Conservation (phyloP, 2,329 filamentous ascomycete species). For the Fusarium nisikadoi region DNA sequence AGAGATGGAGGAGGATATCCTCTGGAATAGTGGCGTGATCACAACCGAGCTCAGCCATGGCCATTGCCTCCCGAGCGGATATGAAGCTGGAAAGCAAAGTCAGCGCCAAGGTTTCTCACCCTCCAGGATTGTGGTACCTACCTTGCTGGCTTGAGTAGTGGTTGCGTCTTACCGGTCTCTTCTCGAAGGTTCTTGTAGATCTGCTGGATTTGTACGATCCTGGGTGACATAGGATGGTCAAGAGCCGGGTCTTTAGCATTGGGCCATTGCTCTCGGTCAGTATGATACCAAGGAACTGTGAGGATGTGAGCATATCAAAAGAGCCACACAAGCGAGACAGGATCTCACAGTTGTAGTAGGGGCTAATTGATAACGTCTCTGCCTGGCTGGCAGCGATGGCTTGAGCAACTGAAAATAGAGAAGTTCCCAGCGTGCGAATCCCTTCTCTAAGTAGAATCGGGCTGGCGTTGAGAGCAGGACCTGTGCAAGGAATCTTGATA, state of each 20-base stretch:
- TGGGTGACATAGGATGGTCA: slow-evolving; percentile 13
- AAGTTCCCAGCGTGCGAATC: slow-evolving; percentile 7
- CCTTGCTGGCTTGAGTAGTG: slow-evolving; percentile 11
- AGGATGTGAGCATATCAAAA: not conserved
- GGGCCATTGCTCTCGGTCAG: not conserved
- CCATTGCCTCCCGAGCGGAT: not conserved
- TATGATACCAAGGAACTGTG: slow-evolving; percentile 3
- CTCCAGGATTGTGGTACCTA: fast-evolving
- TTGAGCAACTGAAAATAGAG: slow-evolving; percentile 1
- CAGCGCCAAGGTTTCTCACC: fast-evolving
- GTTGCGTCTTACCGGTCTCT: not conserved
- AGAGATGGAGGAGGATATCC: slow-evolving; percentile 1
- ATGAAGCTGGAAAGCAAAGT: not conserved
- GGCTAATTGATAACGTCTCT: not conserved
- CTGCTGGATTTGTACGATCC: not conserved
- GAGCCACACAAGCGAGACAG: fast-evolving
- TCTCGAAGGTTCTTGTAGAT: not conserved
- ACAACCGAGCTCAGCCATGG: slow-evolving; percentile 1
- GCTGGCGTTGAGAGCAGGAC: slow-evolving; percentile 8
- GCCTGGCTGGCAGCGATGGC: not conserved
- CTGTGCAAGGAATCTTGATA: slow-evolving; percentile 6
- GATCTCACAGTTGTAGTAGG: not conserved
- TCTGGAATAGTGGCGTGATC: not conserved
- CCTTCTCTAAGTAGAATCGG: not conserved
- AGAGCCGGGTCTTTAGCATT: slow-evolving; percentile 7